phyloP scores from a whole-genome alignment of 2,329 filamentous ascomycete species.

The Clonostachys solani region DNA sequence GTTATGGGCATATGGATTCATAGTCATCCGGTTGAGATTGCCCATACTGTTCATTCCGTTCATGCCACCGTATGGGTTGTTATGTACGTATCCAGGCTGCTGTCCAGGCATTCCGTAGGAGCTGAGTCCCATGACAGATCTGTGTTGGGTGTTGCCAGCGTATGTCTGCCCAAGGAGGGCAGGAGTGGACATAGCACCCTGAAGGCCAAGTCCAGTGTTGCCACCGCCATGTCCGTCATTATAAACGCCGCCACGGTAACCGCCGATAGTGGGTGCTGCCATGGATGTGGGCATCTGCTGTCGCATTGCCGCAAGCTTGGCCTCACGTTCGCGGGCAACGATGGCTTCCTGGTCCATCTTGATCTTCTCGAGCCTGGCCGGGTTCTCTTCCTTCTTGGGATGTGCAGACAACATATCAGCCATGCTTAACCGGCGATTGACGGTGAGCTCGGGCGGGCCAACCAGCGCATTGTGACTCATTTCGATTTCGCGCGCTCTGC shows the following conservation, averaged over 20 bases:
- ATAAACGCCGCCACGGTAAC: slow-evolving; percentile 47
- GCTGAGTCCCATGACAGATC: slow-evolving; percentile 21
- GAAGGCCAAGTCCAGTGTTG: slow-evolving; percentile 6
- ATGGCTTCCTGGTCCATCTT: slow-evolving; percentile 25
- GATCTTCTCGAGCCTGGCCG: slow-evolving; percentile 24
- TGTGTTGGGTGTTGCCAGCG: slow-evolving; percentile 10
- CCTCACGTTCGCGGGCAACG: slow-evolving; percentile 35
- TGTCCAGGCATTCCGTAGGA: slow-evolving; percentile 17
- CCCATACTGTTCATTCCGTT: slow-evolving; percentile 10
- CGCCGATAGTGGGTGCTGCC: slow-evolving; percentile 27
- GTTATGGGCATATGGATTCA: slow-evolving; percentile 8
- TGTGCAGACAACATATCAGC: slow-evolving; percentile 52
- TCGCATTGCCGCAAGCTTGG: slow-evolving; percentile 42
- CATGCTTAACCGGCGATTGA: slow-evolving; percentile 42
- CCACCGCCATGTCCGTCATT: slow-evolving; percentile 46
- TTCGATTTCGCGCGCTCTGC: slow-evolving; percentile 57
- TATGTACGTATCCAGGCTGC: slow-evolving; percentile 2
- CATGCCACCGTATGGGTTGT: slow-evolving; percentile 10
- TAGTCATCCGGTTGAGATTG: not conserved
- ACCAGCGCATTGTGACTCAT: slow-evolving; percentile 32
- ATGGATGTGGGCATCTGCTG: slow-evolving; percentile 43
- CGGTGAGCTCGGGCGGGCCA: slow-evolving; percentile 7
- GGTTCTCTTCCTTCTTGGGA: slow-evolving; percentile 31
- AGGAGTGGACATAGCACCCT: slow-evolving; percentile 16
- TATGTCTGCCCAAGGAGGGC: slow-evolving; percentile 15